These are phyloP conservation scores for Fusarium coicis DNA, from an alignment of 2,329 filamentous ascomycete species.

Conservation along the genomic window DNA sequence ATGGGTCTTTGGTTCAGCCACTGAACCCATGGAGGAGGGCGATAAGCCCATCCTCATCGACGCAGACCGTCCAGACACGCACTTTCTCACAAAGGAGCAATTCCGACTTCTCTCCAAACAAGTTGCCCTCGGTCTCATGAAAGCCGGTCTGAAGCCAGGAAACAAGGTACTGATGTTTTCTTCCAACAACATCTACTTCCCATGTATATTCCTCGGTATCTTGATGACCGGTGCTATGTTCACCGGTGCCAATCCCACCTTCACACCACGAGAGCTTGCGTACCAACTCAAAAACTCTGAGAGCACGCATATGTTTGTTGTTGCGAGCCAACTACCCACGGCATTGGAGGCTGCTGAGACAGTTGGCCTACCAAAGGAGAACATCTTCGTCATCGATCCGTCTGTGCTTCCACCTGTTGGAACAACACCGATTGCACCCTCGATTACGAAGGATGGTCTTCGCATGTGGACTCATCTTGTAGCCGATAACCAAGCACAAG, in stretches of 20 bases:
- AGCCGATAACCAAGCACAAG: slow-evolving; percentile 53
- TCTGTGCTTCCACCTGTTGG: slow-evolving; percentile 44
- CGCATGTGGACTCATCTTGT: slow-evolving; percentile 73
- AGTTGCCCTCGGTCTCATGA: slow-evolving; percentile 73
- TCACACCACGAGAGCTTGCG: slow-evolving; percentile 74
- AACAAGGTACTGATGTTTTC: slow-evolving; percentile 80
- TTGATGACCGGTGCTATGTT: slow-evolving; percentile 83
- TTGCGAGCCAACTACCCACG: slow-evolving; percentile 67
- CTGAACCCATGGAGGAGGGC: slow-evolving; percentile 49
- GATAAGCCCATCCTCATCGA: slow-evolving; percentile 67
- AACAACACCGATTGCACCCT: slow-evolving; percentile 43
- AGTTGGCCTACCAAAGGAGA: slow-evolving; percentile 63
- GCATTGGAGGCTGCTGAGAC: slow-evolving; percentile 73
- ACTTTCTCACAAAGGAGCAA: slow-evolving; percentile 70
- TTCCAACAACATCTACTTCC: slow-evolving; percentile 79
- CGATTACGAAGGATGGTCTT: neutral
- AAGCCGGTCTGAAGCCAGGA: slow-evolving; percentile 70
- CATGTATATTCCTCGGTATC: slow-evolving; percentile 75
- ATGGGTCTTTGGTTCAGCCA: slow-evolving; percentile 64
- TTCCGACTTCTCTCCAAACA: slow-evolving; percentile 78
- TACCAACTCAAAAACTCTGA: slow-evolving; percentile 79
- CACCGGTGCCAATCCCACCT: slow-evolving; percentile 78
- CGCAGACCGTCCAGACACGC: slow-evolving; percentile 72
- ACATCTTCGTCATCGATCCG: slow-evolving; percentile 76
- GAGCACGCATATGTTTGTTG: slow-evolving; percentile 72